Evolutionary conservation across 129 eudicot genomes (phyloP).

Genomic region (Rutidosis leptorrhynchoides): DNA sequence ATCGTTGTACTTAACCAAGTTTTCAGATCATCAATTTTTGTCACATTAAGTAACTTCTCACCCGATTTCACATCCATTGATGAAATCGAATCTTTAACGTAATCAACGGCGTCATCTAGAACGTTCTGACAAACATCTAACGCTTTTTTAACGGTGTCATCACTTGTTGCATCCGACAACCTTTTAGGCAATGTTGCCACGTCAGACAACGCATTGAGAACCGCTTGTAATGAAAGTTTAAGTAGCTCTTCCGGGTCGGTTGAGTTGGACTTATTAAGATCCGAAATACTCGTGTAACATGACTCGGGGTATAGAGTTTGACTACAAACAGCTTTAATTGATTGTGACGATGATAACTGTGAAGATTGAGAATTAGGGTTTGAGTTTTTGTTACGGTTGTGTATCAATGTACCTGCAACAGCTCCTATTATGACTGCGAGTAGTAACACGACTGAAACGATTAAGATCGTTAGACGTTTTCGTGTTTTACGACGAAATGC

Average conservation of each 20-base stretch:
- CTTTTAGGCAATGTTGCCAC: conserved; percentile 25
- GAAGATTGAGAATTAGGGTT: conserved; percentile 8
- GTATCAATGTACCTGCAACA: conserved; percentile 54
- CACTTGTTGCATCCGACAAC: background rate
- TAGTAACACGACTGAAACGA: conserved; percentile 44
- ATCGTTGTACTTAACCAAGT: conserved; percentile 71
- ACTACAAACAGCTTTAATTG: conserved; percentile 59
- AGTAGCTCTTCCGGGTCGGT: conserved; percentile 60
- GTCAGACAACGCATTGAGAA: conserved; percentile 25
- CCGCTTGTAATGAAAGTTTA: conserved; percentile 47
- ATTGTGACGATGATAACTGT: conserved; percentile 33
- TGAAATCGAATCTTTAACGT: conserved; percentile 45
- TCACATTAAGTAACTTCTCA: background rate
- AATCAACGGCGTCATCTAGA: conserved; percentile 60
- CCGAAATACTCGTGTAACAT: conserved; percentile 48
- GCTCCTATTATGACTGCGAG: conserved; percentile 50
- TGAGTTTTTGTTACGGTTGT: conserved; percentile 24
- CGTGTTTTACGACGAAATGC: conserved; percentile 66
- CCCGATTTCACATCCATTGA: conserved; percentile 29
- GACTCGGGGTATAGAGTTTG: conserved; percentile 59
- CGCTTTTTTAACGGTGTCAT: conserved; percentile 31
- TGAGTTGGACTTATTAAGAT: conserved; percentile 29
- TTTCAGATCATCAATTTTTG: conserved; percentile 42
- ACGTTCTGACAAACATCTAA: conserved; percentile 42
- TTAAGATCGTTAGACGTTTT: conserved; percentile 54